Evolutionary conservation across 139 green algal genomes (phyloP), one percentile per base, ranked within the genome.

Genomic region (Micractinium conductrix): DNA sequence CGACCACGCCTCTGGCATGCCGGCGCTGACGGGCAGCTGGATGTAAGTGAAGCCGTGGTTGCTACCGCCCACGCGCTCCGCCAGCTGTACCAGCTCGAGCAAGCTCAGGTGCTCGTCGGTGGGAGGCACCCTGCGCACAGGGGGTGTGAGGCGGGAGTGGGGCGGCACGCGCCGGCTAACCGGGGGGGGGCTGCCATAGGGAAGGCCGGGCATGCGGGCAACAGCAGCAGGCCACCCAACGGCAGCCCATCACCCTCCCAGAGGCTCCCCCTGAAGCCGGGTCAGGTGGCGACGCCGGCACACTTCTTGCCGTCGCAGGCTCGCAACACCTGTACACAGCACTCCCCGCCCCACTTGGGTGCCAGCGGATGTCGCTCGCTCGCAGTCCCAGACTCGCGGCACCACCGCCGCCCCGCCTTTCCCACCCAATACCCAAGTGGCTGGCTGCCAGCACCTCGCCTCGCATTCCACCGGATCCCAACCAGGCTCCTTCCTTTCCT

Each of bases 11-110:
- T 96, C 92, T 0, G 62, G 80, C 90, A 95, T 95, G n/a, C 21
- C 42, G 2, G 74, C 76, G 75, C 90, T 95, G 42, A 95, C 75
- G 37, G 93, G 93, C 44, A 95, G 88, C 88, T 95, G 92, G 2
- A 95, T 78, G 35, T 88, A 92, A 50, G 86, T 91, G 78, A 96
- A 94, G 45, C 91, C 93, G 69, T 95, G 93, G 17, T 92, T 79
- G 16, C 22, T 19, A 0, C 90, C 90, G 0, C 87, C 92, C 1
- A 88, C 89, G 21, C 87, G 63, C 40, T 83, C 10, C 0, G 93
- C 93, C 10, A 93, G 33, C 1, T 80, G 14, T 42, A 94, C 86
- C 37, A 96, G 78, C 0, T 87, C 55, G 48, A 83, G 69, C 63
- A 92, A 74, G 58, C 44, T 65, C 60, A 92, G n/a, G 37, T 92